These are phyloP conservation scores for Tolypocladium ovalisporum DNA, from an alignment of 2,329 filamentous ascomycete species.

Conservation along the genomic window DNA sequence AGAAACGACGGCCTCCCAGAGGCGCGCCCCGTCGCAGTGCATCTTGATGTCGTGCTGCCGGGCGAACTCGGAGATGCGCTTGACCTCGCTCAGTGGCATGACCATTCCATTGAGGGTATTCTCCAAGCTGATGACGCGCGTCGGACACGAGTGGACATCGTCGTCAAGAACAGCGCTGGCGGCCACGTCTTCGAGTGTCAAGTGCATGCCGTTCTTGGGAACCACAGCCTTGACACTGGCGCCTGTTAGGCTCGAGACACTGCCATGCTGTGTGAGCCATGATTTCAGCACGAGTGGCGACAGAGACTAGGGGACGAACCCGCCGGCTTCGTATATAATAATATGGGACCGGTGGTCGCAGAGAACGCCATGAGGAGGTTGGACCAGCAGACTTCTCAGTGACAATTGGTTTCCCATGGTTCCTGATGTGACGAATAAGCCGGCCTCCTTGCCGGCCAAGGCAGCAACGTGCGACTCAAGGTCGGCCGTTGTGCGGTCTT, in stretches of 20 bases:
- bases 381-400: constrained; percentile 63
- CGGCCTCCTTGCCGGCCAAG: constrained; percentile 65
- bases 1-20: constrained; percentile 72
- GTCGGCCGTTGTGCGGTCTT: constrained; percentile 67
- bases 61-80: constrained; percentile 60
- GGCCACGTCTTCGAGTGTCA: constrained; percentile 68
- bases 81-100: constrained; percentile 63
- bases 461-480: constrained; percentile 66
- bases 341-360: constrained; percentile 75
- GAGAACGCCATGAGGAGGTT: constrained; percentile 71
- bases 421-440: constrained; percentile 73
- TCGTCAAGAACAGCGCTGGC: constrained; percentile 52
- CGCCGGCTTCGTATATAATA: constrained; percentile 53
- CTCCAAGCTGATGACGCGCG: constrained; percentile 70
- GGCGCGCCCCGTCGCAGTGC: constrained; percentile 68
- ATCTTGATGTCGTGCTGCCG: constrained; percentile 51
- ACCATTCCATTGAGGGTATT: constrained; percentile 76
- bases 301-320: constrained; percentile 25
- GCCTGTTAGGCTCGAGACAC: constrained; percentile 59
- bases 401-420: constrained; percentile 93
- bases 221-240: constrained; percentile 57
- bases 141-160: constrained; percentile 70
- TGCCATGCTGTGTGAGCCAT: constrained; percentile 17
- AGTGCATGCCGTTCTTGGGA: constrained; percentile 59
- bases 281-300: not conserved